These are phyloP conservation scores for Ploettnerulaceae sp. DNA, from an alignment of 2,329 filamentous ascomycete species.

Conservation along the genomic window DNA sequence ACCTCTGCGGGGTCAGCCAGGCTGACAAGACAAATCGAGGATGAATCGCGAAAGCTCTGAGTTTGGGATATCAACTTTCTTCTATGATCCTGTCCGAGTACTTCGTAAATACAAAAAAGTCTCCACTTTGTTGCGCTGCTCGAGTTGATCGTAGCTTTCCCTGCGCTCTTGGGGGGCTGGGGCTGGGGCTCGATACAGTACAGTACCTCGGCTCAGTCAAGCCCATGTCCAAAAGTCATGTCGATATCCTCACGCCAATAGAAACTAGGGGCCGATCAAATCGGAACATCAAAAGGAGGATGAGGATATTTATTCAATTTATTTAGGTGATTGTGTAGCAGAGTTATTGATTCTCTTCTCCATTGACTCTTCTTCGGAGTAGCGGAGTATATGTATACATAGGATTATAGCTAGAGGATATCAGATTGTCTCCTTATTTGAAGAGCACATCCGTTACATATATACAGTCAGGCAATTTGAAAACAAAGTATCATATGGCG, in stretches of 20 bases:
- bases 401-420: too few species aligned
- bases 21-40: background rate
- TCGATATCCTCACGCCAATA: background rate
- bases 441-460: too few species aligned
- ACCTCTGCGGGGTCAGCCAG: slow-evolving; percentile 12
- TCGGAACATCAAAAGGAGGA: too few species aligned
- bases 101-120: background rate
- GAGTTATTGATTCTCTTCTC: too few species aligned
- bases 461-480: too few species aligned
- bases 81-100: background rate
- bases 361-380: too few species aligned
- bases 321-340: too few species aligned
- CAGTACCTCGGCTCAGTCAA: slow-evolving; percentile 9
- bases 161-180: background rate
- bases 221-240: background rate
- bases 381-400: too few species aligned
- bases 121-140: background rate
- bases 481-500: too few species aligned
- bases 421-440: too few species aligned
- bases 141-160: background rate
- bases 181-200: background rate
- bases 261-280: background rate
- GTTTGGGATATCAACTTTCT: background rate
- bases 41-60: background rate
- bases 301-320: too few species aligned